phyloP scores from a whole-genome alignment of 345 rosid genomes.

The Eucalyptus albens region DNA sequence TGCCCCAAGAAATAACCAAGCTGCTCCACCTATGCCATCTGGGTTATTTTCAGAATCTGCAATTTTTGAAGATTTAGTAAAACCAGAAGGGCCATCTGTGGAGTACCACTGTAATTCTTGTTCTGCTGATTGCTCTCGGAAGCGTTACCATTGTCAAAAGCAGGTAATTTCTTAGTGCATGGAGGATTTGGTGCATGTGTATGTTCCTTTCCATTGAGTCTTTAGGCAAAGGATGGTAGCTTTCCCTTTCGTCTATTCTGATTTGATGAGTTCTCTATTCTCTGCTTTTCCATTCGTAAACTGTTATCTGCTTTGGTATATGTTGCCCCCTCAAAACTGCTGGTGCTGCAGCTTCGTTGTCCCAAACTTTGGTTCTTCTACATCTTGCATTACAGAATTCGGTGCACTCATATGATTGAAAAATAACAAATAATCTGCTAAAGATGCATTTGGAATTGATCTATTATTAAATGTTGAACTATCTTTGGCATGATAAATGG shows the following conservation, averaged over 20 bases:
- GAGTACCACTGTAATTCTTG: conserved; percentile 99
- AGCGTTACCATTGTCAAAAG: conserved; percentile 97
- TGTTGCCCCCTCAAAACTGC: not conserved
- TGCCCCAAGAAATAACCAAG: conserved; percentile 30
- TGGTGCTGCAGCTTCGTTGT: not conserved
- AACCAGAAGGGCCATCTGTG: conserved; percentile 77
- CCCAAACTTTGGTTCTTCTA: not conserved
- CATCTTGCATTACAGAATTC: not conserved
- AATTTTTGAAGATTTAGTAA: conserved; percentile 59
- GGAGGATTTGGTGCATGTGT: not conserved
- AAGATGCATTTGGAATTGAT: not conserved
- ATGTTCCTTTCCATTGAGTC: not conserved
- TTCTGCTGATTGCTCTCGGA: conserved; percentile 97
- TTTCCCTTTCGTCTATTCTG: not conserved
- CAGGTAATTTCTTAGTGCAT: conserved; percentile 34
- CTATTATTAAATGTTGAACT: not conserved
- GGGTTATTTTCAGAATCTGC: conserved; percentile 68
- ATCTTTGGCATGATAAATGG: not conserved
- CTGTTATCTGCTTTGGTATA: not conserved
- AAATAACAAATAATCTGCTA: not conserved
- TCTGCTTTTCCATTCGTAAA: not conserved
- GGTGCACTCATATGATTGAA: not conserved
- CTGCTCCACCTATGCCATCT: conserved; percentile 41
- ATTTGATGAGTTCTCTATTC: not conserved
- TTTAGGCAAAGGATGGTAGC: not conserved